Evolutionary conservation across 2,329 filamentous ascomycete genomes (phyloP), one percentile per base, ranked within the genome.

Genomic region (Sclerotinia borealis): DNA sequence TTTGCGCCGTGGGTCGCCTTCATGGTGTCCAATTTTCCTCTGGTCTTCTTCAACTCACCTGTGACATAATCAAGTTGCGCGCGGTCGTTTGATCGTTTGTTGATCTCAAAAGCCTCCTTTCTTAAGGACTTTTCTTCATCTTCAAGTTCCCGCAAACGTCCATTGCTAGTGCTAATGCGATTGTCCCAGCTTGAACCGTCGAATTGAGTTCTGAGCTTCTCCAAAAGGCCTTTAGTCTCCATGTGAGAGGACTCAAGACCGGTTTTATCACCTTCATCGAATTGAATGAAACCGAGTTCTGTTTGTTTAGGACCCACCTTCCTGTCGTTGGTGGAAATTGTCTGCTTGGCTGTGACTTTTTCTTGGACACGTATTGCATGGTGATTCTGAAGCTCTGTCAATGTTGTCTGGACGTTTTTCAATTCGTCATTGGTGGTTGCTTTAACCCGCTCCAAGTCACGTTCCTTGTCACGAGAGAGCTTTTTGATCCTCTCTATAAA

Each of bases 261-360:
- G 31, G 90, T 89, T 74, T 91, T 91, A 37, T 85, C 85, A 4
- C 93, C 93, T 77, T 98, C 93, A 69, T 99, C 93, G 36, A 93
- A 83, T 41, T 89, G 83, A 62, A 99, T 88, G n/a, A 80, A 79
- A 69, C 88, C 83, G 37, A 92, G 79, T 37, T 89, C 85, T 52
- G 79, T 81, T 72, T 96, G 91, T 39, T 93, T 80, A 1, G 79
- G 77, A 4, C 77, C 77, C 8, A 88, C 85, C 61, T 89, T 89
- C 71, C 83, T 86, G 65, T 96, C 91, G 68, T 95, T 92, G 7
- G 81, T 77, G 0, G 80, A 78, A 65, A 96, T 92, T 52, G 90
- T 86, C 68, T 90, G 84, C 70, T 85, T 89, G 6, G 91, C 86
- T 51, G 83, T 85, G 29, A 89, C 82, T 62, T 93, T 95, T 68